These are phyloP conservation scores for Fragilaria radians DNA, from an alignment of 108 stramenopile genomes.

Conservation along the genomic window DNA sequence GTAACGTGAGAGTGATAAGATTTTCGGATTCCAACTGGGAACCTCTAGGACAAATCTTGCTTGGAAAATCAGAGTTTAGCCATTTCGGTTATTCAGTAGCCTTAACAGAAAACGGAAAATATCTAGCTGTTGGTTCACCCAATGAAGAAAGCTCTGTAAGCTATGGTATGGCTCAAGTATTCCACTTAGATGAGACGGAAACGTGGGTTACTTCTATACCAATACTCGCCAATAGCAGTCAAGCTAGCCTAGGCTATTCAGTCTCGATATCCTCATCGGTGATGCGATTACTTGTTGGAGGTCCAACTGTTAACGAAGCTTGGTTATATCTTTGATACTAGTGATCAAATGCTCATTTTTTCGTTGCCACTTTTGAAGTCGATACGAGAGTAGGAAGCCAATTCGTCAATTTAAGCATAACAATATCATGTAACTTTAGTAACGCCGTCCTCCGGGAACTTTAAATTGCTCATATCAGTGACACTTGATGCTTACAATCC, in stretches of 20 bases:
- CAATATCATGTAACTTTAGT: no score
- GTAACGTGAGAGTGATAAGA: neutral
- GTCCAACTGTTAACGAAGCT: no score
- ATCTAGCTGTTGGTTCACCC: constrained; percentile 34
- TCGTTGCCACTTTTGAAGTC: no score
- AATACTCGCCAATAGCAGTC: neutral
- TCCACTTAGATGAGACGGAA: neutral
- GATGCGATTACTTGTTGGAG: no score
- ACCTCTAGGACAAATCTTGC: constrained; percentile 2
- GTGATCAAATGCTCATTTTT: no score
- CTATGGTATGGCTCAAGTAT: neutral
- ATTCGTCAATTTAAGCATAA: no score
- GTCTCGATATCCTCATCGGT: neutral
- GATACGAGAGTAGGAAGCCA: no score
- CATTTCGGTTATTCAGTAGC: constrained; percentile 39
- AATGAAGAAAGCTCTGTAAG: neutral
- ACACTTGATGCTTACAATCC: no score
- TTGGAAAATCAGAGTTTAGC: constrained; percentile 22
- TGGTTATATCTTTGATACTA: no score
- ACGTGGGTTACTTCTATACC: constrained; percentile 1
- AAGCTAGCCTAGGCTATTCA: constrained; percentile 1
- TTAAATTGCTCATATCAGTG: no score
- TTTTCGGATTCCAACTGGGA: neutral
- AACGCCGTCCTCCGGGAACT: no score
- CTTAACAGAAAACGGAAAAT: constrained; percentile 28